Conservation (phyloP, 495 filamentous ascomycete genomes). For the Penicillium alfredii region DNA sequence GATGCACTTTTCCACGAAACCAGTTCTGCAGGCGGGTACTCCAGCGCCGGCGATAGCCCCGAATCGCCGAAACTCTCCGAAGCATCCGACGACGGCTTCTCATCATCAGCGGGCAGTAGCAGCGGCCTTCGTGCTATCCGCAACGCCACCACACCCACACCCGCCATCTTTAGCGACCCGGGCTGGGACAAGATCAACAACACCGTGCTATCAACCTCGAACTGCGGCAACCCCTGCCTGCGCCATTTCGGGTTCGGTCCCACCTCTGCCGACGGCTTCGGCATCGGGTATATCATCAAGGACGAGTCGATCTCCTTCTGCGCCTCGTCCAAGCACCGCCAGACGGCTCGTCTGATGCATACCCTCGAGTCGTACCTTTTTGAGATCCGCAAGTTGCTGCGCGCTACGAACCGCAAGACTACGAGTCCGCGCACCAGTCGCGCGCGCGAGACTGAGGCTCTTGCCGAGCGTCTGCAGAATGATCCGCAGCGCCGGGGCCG, state of each 20-base stretch:
- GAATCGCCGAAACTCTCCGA: conserved; percentile 50
- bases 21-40: conserved; percentile 49
- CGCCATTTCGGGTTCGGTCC: conserved; percentile 96
- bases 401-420: conserved; percentile 54
- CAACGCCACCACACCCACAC: conserved; percentile 45
- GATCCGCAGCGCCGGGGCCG: conserved; percentile 38
- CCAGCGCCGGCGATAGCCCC: conserved; percentile 45
- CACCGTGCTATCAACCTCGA: conserved; percentile 93
- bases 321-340: conserved; percentile 83
- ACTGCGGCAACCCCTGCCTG: conserved; percentile 96
- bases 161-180: conserved; percentile 75
- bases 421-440: conserved; percentile 51
- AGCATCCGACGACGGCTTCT: conserved; percentile 40
- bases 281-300: conserved; percentile 99
- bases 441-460: conserved; percentile 60
- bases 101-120: conserved; percentile 21
- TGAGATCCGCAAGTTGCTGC: conserved; percentile 79
- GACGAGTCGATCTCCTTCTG: conserved; percentile 90
- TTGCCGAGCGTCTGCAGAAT: conserved; percentile 39
- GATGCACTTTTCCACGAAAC: conserved; percentile 56
- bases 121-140: conserved; percentile 28
- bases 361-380: conserved; percentile 83
- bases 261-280: conserved; percentile 89
- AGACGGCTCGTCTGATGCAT: conserved; percentile 85
- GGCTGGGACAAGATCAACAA: conserved; percentile 96